Conservation (phyloP, 306 rosid genomes). For the Rubus parviflorus region DNA sequence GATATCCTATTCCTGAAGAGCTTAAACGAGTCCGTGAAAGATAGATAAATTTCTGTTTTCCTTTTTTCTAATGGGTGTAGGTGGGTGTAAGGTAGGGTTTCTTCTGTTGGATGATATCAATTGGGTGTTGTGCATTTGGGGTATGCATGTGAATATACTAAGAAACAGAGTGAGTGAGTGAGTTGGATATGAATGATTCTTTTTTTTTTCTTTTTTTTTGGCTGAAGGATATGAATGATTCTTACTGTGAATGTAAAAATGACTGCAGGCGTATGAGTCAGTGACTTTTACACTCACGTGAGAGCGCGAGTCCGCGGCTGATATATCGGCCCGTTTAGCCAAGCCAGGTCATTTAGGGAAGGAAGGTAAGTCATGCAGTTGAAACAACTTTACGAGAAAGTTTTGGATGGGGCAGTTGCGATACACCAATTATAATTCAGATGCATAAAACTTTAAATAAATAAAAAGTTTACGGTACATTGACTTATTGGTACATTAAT, state of each 20-base stretch:
- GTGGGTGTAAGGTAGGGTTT: not conserved
- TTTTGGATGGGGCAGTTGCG: not conserved
- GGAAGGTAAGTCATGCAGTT: slow-evolving; percentile 15
- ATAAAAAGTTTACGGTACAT: no score
- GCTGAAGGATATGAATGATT: not conserved
- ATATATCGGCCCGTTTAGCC: not conserved
- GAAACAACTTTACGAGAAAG: not conserved
- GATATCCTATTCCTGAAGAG: not conserved
- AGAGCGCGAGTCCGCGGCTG: not conserved
- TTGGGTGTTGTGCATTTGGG: slow-evolving; percentile 15
- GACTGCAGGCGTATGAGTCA: not conserved
- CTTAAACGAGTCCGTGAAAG: slow-evolving; percentile 53
- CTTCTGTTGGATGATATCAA: slow-evolving; percentile 1
- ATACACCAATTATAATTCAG: no score
- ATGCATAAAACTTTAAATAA: no score
- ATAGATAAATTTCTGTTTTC: not conserved
- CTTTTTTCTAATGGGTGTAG: not conserved
- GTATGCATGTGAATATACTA: not conserved
- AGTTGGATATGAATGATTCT: not conserved
- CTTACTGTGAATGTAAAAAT: not conserved
- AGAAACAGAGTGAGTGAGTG: not conserved
- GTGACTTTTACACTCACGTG: slow-evolving; percentile 27
- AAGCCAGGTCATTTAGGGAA: not conserved
- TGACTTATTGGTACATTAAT: no score
- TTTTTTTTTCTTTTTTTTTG: not conserved